A percentile compares a stretch with the other conserved stretches of the same genome.
phyloP scores from a whole-genome alignment of 2,329 filamentous ascomycete genomes.

The Nothomitra cinnamomea region DNA sequence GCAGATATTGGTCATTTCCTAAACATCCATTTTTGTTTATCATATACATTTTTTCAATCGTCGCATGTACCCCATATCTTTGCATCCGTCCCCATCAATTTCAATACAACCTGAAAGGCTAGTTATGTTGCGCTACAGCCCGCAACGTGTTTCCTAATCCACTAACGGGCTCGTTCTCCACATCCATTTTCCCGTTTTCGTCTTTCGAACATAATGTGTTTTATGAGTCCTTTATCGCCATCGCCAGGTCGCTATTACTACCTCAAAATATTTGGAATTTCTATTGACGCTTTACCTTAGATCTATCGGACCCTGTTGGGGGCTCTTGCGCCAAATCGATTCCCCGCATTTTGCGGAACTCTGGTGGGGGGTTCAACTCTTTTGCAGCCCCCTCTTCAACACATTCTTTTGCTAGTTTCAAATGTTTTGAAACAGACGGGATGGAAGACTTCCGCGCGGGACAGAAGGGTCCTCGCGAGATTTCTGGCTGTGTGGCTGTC shows the following conservation, averaged over 20 bases:
- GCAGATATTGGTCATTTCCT: too few relatives aligned
- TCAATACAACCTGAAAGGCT: too few relatives aligned
- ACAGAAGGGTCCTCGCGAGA: conserved; percentile 13
- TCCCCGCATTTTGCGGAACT: conserved; percentile 34
- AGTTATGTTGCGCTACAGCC: too few relatives aligned
- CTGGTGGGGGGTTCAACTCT: conserved; percentile 34
- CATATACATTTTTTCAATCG: too few relatives aligned
- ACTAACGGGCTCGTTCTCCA: too few relatives aligned
- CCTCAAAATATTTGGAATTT: neutral
- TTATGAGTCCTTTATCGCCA: neutral
- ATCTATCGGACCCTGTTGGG: conserved; percentile 22
- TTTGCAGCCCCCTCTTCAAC: conserved; percentile 21
- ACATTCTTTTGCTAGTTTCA: neutral
- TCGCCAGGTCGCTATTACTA: neutral
- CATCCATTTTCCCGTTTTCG: too few relatives aligned
- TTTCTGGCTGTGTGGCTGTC: conserved; percentile 23
- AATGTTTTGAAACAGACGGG: neutral
- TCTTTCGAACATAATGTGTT: too few relatives aligned
- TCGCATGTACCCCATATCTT: too few relatives aligned
- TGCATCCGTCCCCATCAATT: too few relatives aligned
- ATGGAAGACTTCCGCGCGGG: neutral
- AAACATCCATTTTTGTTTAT: neutral
- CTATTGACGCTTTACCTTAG: conserved; percentile 15
- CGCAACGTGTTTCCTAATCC: too few relatives aligned
- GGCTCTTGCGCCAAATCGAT: conserved; percentile 27